Evolutionary conservation across 305 asterid genomes (phyloP), one percentile per base, ranked within the genome.

Genomic region (Andrographis paniculata): DNA sequence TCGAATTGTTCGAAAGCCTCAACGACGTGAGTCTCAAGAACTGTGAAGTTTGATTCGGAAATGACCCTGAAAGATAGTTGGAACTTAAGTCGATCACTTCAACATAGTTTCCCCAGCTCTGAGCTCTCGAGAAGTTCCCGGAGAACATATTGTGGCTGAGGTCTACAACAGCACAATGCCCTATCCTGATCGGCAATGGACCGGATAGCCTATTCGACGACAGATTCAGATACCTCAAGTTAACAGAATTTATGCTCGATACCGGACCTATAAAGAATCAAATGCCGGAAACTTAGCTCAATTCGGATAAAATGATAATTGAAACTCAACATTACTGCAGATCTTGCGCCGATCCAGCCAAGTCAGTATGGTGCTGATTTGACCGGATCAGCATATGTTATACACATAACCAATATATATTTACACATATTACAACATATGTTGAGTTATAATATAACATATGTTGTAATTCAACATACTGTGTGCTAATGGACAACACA

Each of bases 141-240:
- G 80, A 58, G 54, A 87, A 60, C 69, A 59, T 62, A 60, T 87
- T 87, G 45, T 78, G 72, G 56, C 94, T 83, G 50, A 87, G 71
- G 58, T 87, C 94, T 38, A 87, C 47, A 51, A 70, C 37, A 16
- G 87, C 76, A 61, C 96, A 87, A 53, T 61, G 94, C 14, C 87
- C 89, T 20, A 78, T 60, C 57, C 77, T 59, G 42, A 59, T 31
- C 53, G 96, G 96, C 66, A 87, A 60, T 14, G 77, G 69, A 4
- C 96, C 94, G 1, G 91, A 80, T 17, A 87, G 77, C 69, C 55
- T 66, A 62, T 87, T 87, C 4, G 74, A 78, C 12, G 96, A 87
- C 39, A 86, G 48, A 60, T 83, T 87, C 19, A 87, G 79, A 49
- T 45, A 61, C 69, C 77, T 68, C 38, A 87, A 71, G 53, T 73